Percentiles rank a stretch among this genome's conserved stretches.
Conservation (phyloP, 371 early-diverging fungal genomes). For the Umbelopsis sp. region DNA sequence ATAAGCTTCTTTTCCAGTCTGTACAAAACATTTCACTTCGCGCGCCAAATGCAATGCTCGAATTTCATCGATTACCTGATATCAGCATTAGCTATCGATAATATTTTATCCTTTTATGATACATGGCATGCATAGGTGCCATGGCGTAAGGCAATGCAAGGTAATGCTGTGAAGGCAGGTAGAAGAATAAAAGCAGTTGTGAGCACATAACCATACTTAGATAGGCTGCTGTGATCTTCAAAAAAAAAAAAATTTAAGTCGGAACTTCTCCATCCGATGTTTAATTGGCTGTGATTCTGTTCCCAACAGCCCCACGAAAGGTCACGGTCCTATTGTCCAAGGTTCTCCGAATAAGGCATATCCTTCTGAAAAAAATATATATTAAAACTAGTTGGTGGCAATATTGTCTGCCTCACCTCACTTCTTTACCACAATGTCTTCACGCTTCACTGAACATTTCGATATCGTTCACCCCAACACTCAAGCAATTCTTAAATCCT, state of each 20-base stretch:
- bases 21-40: too few relatives aligned
- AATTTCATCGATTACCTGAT: too few relatives aligned
- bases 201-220: neutral
- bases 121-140: too few relatives aligned
- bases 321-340: constrained; percentile 7
- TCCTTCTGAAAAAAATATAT: constrained; percentile 17
- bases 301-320: constrained; percentile 16
- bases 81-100: too few relatives aligned
- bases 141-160: too few relatives aligned
- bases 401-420: neutral
- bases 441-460: constrained; percentile 17
- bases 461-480: constrained; percentile 12
- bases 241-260: constrained; percentile 3
- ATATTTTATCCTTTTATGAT: too few relatives aligned
- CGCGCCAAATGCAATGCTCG: too few relatives aligned
- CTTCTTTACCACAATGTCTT: constrained; percentile 1
- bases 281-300: constrained; percentile 18
- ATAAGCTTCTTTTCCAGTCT: too few relatives aligned
- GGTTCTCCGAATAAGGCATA: constrained; percentile 15
- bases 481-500: constrained; percentile 2
- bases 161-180: too few relatives aligned
- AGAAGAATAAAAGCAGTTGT: too few relatives aligned
- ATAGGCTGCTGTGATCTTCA: constrained; percentile 1
- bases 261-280: neutral
- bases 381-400: neutral